A percentile compares a stretch with the other conserved stretches of the same genome.
Conservation (phyloP, 208 protist genomes). For the Wallacemonas sp. region DNA sequence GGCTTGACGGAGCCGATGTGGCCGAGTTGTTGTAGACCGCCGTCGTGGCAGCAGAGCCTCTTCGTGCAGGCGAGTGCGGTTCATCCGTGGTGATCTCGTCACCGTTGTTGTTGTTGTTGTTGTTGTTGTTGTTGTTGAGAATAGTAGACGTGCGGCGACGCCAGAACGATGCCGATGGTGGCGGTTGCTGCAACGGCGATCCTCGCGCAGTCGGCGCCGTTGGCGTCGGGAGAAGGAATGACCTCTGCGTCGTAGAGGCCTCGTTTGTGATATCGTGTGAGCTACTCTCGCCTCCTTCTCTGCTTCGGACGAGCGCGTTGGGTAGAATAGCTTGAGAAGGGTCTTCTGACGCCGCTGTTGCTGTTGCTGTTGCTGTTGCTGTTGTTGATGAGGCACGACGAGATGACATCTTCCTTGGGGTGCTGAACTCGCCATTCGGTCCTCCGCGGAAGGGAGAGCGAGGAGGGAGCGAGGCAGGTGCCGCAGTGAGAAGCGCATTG, state of each 20-base stretch:
- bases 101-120: background rate
- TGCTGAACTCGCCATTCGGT: no score
- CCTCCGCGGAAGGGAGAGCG: conserved; percentile 8
- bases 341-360: background rate
- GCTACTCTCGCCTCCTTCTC: no score
- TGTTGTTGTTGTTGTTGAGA: background rate
- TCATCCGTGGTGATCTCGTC: background rate
- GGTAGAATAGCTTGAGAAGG: no score
- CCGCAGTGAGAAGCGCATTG: no score
- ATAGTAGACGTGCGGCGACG: no score
- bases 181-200: no score
- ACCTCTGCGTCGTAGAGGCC: background rate
- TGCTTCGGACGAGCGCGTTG: no score
- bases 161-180: no score
- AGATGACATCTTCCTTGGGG: no score
- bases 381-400: no score
- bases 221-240: no score
- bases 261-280: background rate
- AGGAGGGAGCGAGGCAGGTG: background rate
- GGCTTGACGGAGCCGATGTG: background rate
- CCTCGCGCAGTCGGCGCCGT: background rate
- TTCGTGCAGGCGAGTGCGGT: background rate
- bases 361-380: no score
- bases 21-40: conserved; percentile 6
- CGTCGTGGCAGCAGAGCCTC: conserved; percentile 2